Evolutionary conservation across 2,329 filamentous ascomycete genomes (phyloP).

Genomic region (Colletotrichum brevisporum): DNA sequence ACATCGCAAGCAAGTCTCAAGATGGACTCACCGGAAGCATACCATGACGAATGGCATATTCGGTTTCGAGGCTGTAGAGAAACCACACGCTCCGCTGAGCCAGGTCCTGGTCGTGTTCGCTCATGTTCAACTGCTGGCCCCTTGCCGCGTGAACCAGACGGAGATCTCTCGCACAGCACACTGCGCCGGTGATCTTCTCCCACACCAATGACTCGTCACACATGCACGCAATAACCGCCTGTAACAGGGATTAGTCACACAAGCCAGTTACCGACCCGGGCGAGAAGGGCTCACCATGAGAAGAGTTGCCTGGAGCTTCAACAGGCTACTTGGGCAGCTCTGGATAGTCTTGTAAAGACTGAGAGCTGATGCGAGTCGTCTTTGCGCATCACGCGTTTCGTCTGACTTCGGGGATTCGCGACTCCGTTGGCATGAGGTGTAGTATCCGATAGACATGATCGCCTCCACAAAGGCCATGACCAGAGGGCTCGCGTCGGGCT

Average conservation of each 20-base stretch:
- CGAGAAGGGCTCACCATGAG: not conserved
- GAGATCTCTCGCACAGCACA: constrained; percentile 32
- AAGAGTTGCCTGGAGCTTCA: constrained; percentile 28
- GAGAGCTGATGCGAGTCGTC: constrained; percentile 4
- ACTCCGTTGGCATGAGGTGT: constrained; percentile 16
- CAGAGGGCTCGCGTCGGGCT: not conserved
- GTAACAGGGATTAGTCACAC: not conserved
- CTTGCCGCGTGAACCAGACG: constrained; percentile 29
- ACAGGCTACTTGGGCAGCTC: constrained; percentile 8
- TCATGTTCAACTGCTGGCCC: constrained; percentile 20
- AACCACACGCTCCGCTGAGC: constrained; percentile 32
- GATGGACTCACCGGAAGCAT: constrained; percentile 29
- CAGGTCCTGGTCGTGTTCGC: constrained; percentile 23
- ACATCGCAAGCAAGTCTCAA: fast-evolving
- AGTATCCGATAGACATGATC: constrained; percentile 16
- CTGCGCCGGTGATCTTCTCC: constrained; percentile 32
- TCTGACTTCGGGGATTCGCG: not conserved
- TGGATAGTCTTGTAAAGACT: constrained; percentile 1
- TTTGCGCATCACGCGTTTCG: not conserved
- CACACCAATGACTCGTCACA: constrained; percentile 23
- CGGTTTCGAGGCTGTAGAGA: constrained; percentile 30
- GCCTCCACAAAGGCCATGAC: constrained; percentile 3
- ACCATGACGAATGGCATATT: constrained; percentile 31
- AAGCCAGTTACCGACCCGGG: not conserved
- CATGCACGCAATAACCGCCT: constrained; percentile 28